A percentile compares a stretch with the other conserved stretches of the same genome.
These are phyloP conservation scores for Ustilaginoidea virens DNA, from an alignment of 2,329 filamentous ascomycete genomes.

Conservation along the genomic window DNA sequence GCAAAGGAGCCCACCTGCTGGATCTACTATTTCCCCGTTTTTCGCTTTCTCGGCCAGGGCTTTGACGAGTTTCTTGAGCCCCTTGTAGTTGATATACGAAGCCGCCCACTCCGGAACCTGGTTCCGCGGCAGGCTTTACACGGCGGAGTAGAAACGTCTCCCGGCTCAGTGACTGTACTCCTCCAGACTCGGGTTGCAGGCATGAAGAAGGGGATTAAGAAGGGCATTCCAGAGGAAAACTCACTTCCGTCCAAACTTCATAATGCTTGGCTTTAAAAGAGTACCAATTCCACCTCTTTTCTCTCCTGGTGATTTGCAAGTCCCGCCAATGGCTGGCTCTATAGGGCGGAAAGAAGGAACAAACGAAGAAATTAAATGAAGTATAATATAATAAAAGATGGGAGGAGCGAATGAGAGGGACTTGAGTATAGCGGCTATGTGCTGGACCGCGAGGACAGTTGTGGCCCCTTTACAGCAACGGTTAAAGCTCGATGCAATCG, in stretches of 20 bases:
- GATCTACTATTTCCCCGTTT: conserved; percentile 62
- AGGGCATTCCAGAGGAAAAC: conserved; percentile 13
- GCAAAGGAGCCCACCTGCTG: conserved; percentile 58
- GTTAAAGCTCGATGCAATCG: too few species aligned
- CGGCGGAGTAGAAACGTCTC: conserved; percentile 1
- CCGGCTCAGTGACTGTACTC: conserved; percentile 7
- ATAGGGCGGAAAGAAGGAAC: too few species aligned
- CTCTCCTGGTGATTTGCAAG: not conserved
- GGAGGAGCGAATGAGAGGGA: too few species aligned
- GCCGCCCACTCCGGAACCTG: conserved; percentile 79
- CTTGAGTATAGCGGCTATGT: too few species aligned
- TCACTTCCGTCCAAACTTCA: conserved; percentile 52
- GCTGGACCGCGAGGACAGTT: too few species aligned
- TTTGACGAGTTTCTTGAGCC: conserved; percentile 91
- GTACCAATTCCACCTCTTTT: not conserved
- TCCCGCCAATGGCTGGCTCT: too few species aligned
- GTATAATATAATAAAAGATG: too few species aligned
- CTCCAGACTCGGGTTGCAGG: conserved; percentile 1
- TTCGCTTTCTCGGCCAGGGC: conserved; percentile 50
- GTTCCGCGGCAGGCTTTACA: conserved; percentile 52
- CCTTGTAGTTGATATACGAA: conserved; percentile 79
- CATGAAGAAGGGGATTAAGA: not conserved
- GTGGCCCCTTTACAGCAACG: too few species aligned
- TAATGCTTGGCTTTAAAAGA: conserved; percentile 12
- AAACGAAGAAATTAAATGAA: too few species aligned